Evolutionary conservation across 345 rosid genomes (phyloP).

Genomic region (Eucalyptus coolabah): DNA sequence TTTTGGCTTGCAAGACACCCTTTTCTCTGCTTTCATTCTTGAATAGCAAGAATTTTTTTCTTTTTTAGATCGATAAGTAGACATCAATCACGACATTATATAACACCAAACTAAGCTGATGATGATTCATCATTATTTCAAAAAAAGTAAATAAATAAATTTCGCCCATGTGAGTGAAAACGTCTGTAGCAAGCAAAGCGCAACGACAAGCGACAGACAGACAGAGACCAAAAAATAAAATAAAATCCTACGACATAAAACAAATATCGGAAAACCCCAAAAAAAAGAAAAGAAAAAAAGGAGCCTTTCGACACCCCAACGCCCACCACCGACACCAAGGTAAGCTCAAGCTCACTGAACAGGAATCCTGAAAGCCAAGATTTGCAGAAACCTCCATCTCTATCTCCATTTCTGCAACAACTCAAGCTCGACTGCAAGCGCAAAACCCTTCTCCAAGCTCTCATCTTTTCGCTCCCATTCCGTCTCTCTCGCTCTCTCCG

Average conservation of each 20-base stretch:
- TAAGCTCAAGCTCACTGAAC: neutral
- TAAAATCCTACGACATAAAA: neutral
- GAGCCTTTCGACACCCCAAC: neutral
- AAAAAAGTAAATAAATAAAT: no score
- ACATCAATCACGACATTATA: no score
- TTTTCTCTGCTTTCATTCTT: no score
- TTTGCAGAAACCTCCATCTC: neutral
- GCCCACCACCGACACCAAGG: neutral
- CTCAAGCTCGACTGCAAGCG: neutral
- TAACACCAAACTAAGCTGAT: no score
- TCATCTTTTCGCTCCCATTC: neutral
- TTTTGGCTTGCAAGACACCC: no score
- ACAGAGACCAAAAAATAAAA: neutral
- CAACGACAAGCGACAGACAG: neutral
- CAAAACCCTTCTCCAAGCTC: neutral
- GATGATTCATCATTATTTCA: no score
- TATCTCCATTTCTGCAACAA: neutral
- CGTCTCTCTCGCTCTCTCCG: neutral
- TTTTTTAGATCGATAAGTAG: no score
- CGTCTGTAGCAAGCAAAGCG: neutral
- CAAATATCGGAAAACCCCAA: neutral
- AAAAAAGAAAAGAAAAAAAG: no score
- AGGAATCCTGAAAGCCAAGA: neutral
- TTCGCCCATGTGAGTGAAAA: neutral
- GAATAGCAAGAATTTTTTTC: no score